Percentiles rank a stretch among this genome's conserved stretches.
These are phyloP conservation scores for Yamadazyma akitaensis DNA, from an alignment of 805 yeast species.

Conservation along the genomic window DNA sequence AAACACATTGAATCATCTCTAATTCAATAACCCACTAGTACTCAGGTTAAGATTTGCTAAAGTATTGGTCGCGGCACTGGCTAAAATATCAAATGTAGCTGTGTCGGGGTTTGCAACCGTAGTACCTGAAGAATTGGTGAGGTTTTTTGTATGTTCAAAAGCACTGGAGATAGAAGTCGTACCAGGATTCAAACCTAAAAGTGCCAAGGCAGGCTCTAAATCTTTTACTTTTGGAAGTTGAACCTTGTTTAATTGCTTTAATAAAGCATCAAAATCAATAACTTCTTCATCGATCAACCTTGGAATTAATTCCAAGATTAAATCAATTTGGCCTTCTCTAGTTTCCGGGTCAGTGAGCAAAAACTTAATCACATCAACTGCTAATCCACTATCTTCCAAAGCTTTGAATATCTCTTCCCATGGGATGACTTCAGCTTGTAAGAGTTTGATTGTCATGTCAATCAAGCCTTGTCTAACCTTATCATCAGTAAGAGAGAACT, in stretches of 20 bases:
- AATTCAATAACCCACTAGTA: not conserved
- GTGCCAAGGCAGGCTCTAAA: not conserved
- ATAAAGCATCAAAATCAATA: conserved; percentile 10
- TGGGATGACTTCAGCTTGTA: conserved; percentile 30
- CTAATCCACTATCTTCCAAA: conserved; percentile 28
- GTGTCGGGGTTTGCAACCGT: not conserved
- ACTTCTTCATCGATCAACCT: conserved; percentile 16
- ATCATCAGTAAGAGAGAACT: conserved; percentile 27
- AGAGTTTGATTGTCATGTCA: conserved; percentile 22
- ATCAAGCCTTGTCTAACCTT: conserved; percentile 23
- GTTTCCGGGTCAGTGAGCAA: conserved; percentile 27
- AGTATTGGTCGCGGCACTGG: not conserved
- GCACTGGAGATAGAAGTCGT: not conserved
- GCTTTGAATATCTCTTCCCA: conserved; percentile 30
- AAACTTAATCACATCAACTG: conserved; percentile 23
- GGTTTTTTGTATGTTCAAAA: not conserved
- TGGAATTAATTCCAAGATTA: conserved; percentile 23
- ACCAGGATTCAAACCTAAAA: not conserved
- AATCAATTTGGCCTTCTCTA: conserved; percentile 23
- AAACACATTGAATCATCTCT: not conserved
- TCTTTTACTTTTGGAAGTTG: not conserved
- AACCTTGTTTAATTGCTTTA: conserved; percentile 3
- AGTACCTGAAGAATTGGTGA: not conserved
- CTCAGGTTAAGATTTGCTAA: not conserved
- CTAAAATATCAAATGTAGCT: not conserved